phyloP scores from a whole-genome alignment of 805 yeast genomes.

The Saccharomycopsis sp. region DNA sequence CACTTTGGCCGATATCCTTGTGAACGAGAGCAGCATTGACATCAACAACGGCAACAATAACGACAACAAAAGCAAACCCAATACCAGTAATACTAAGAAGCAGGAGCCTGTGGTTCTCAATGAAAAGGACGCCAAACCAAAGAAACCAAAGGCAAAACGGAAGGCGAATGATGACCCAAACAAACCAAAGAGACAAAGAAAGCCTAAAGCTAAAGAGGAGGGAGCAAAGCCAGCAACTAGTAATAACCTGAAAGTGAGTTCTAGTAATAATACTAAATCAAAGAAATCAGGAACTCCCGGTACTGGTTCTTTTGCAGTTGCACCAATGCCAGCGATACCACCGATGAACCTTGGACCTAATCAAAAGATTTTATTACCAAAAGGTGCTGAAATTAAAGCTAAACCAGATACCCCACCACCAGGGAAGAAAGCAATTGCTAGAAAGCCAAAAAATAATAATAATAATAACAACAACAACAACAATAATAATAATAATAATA shows the following conservation, averaged over 20 bases:
- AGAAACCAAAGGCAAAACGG: slow-evolving; percentile 4
- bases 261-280: background rate
- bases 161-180: slow-evolving; percentile 1
- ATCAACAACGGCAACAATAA: too few species aligned
- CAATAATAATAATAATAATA: slow-evolving; percentile 3
- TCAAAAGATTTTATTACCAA: background rate
- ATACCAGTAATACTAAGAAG: background rate
- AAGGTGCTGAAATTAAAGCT: background rate
- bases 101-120: background rate
- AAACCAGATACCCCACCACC: background rate
- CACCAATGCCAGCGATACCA: background rate
- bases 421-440: background rate
- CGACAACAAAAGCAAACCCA: background rate
- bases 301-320: background rate
- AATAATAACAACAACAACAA: slow-evolving; percentile 13
- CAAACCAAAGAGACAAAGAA: slow-evolving; percentile 9
- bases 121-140: background rate
- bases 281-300: background rate
- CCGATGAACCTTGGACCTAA: background rate
- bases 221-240: slow-evolving; percentile 6
- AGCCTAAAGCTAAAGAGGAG: slow-evolving; percentile 8
- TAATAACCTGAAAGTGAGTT: background rate
- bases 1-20: too few species aligned
- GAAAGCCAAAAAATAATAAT: slow-evolving; percentile 1
- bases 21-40: too few species aligned